Conservation (phyloP, 352 stramenopile genomes). For the Peronosclerospora sorghi region DNA sequence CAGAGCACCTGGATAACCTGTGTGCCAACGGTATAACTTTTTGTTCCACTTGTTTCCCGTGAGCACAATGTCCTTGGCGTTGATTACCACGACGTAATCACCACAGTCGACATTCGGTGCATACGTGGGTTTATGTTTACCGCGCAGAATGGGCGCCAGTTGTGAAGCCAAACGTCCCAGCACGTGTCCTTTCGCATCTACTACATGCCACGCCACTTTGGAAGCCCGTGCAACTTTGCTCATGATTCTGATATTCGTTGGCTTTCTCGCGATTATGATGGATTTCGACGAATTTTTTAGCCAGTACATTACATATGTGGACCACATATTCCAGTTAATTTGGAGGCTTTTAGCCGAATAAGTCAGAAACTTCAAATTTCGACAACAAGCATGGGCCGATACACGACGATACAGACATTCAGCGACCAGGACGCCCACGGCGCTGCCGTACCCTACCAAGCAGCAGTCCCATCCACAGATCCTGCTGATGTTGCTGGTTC, state of each 20-base stretch:
- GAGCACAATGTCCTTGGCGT: slow-evolving; percentile 92
- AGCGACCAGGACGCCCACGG: slow-evolving; percentile 70
- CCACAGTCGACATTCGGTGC: slow-evolving; percentile 95
- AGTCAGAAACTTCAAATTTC: too few species aligned
- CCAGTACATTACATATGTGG: neutral
- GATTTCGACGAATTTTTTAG: neutral
- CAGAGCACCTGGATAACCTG: slow-evolving; percentile 92
- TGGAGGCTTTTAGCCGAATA: too few species aligned
- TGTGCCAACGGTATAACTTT: slow-evolving; percentile 98
- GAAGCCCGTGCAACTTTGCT: slow-evolving; percentile 76
- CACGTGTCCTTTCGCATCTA: slow-evolving; percentile 93
- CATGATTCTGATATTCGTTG: too few species aligned
- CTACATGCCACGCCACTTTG: slow-evolving; percentile 90
- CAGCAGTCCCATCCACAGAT: neutral
- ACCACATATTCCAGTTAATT: neutral
- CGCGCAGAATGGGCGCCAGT: slow-evolving; percentile 92
- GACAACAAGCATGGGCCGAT: slow-evolving; percentile 75
- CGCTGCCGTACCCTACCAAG: slow-evolving; percentile 47
- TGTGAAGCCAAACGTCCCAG: slow-evolving; percentile 93
- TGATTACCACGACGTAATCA: slow-evolving; percentile 96
- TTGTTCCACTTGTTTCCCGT: slow-evolving; percentile 95
- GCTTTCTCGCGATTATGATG: too few species aligned
- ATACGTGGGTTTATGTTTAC: slow-evolving; percentile 99
- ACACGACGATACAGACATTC: slow-evolving; percentile 80
- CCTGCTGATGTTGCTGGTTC: slow-evolving; percentile 1